phyloP scores from a whole-genome alignment of 257 asterid genomes.

The Plantago ovata region DNA sequence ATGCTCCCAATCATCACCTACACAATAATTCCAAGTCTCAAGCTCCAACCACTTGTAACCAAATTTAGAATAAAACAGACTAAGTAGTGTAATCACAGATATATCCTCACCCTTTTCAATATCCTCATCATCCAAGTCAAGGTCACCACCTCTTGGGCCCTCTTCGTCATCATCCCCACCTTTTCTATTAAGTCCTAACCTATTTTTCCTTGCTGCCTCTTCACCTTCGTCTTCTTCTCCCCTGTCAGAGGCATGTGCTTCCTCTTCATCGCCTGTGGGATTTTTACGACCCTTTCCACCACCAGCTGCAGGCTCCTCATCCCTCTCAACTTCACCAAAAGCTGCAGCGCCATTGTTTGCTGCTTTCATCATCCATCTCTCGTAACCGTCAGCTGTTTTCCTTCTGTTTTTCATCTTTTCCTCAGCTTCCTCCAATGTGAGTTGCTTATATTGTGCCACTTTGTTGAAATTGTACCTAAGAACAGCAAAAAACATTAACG shows the following conservation, averaged over 20 bases:
- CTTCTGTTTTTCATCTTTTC: slow-evolving; percentile 96
- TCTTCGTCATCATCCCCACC: slow-evolving; percentile 90
- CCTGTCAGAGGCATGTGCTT: slow-evolving; percentile 73
- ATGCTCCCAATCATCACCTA: slow-evolving; percentile 99
- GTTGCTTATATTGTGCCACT: slow-evolving; percentile 98
- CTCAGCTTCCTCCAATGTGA: slow-evolving; percentile 97
- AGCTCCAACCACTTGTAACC: neutral
- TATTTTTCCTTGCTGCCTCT: slow-evolving; percentile 65
- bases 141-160: slow-evolving; percentile 98
- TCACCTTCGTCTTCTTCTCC: slow-evolving; percentile 98
- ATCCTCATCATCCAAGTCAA: slow-evolving; percentile 96
- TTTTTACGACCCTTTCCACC: slow-evolving; percentile 80
- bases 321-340: slow-evolving; percentile 89
- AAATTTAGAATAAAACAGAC: neutral
- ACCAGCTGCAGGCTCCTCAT: slow-evolving; percentile 68
- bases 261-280: slow-evolving; percentile 70
- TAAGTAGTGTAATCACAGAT: slow-evolving; percentile 4
- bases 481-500: slow-evolving; percentile 9
- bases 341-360: slow-evolving; percentile 94
- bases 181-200: slow-evolving; percentile 62
- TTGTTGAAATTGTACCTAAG: slow-evolving; percentile 93
- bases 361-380: slow-evolving; percentile 99
- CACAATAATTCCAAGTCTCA: neutral
- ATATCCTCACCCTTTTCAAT: slow-evolving; percentile 77
- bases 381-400: slow-evolving; percentile 97